Conservation (phyloP, 2,329 filamentous ascomycete genomes). For the Fusarium palustre region DNA sequence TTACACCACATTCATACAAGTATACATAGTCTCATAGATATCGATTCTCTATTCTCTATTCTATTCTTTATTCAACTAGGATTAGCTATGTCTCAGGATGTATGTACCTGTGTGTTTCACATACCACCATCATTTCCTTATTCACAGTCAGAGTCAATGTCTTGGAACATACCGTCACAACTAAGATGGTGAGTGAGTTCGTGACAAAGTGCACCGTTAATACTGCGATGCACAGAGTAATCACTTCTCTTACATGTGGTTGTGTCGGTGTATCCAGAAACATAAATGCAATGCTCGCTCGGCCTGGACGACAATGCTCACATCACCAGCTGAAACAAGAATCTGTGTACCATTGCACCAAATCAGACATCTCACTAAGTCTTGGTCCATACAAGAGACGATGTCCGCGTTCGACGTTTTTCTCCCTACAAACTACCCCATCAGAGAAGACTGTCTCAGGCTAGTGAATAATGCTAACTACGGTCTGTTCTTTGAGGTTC, state of each 20-base stretch:
- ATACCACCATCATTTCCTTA: neutral
- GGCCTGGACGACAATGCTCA: neutral
- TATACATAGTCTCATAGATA: neutral
- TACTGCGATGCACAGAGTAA: neutral
- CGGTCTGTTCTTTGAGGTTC: neutral
- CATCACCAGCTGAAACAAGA: neutral
- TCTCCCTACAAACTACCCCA: constrained; percentile 1
- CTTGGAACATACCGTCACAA: neutral
- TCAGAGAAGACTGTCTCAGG: neutral
- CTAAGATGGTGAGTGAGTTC: neutral
- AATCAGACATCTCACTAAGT: neutral
- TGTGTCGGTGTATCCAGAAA: neutral
- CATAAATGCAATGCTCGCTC: constrained; percentile 15
- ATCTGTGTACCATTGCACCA: neutral
- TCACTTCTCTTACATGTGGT: neutral
- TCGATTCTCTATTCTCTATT: neutral
- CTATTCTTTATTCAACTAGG: neutral
- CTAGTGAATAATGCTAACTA: neutral
- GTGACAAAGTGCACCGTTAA: neutral
- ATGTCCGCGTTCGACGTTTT: neutral
- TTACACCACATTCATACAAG: neutral
- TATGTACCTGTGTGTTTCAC: neutral
- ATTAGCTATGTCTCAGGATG: neutral
- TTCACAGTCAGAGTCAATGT: neutral
- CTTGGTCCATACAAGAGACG: neutral